phyloP scores from a whole-genome alignment of 2,329 filamentous ascomycete species.

The Cladorrhinum sp. region DNA sequence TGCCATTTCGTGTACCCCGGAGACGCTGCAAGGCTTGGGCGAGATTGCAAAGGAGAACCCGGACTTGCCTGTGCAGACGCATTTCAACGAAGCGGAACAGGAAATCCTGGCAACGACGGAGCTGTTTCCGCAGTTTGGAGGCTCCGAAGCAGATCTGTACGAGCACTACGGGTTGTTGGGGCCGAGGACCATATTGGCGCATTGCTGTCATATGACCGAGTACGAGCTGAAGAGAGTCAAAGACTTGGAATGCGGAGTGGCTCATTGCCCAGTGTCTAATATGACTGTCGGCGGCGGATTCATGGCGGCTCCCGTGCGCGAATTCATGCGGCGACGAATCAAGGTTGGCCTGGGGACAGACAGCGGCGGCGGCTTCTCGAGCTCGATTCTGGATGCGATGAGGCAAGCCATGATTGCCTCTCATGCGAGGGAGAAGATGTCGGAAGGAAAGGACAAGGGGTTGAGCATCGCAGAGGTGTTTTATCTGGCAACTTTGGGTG shows the following conservation, averaged over 20 bases:
- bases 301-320: constrained; percentile 58
- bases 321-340: constrained; percentile 55
- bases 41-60: constrained; percentile 47
- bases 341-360: constrained; percentile 67
- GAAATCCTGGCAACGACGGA: constrained; percentile 54
- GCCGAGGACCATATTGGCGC: constrained; percentile 58
- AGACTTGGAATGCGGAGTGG: constrained; percentile 53
- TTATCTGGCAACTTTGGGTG: constrained; percentile 59
- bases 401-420: constrained; percentile 56
- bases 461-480: constrained; percentile 53
- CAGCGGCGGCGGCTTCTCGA: constrained; percentile 60
- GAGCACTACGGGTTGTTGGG: constrained; percentile 52
- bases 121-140: constrained; percentile 52
- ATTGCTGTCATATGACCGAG: constrained; percentile 61
- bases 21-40: constrained; percentile 55
- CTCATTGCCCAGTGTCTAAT: constrained; percentile 63
- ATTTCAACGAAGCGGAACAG: constrained; percentile 63
- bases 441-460: constrained; percentile 40
- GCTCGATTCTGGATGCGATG: constrained; percentile 57
- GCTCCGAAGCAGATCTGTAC: constrained; percentile 60
- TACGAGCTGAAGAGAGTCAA: constrained; percentile 50
- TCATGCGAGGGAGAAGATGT: constrained; percentile 44
- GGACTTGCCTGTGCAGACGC: constrained; percentile 59
- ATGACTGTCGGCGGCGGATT: constrained; percentile 61
- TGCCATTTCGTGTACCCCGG: constrained; percentile 56